phyloP scores from a whole-genome alignment of 2,329 filamentous ascomycete genomes.

The Fonsecaea monophora region DNA sequence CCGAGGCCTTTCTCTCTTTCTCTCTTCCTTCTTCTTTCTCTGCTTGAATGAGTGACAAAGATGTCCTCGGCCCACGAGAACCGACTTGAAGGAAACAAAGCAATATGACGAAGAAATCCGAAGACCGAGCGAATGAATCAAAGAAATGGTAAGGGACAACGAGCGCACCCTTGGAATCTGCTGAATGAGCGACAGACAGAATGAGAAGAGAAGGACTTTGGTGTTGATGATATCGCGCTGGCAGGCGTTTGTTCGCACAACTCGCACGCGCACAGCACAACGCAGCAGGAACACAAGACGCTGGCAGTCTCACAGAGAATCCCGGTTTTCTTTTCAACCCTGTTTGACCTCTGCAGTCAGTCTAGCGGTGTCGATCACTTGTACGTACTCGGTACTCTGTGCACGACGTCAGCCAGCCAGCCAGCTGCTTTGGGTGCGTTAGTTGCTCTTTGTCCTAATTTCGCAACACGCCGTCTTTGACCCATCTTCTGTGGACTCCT shows the following conservation, averaged over 20 bases:
- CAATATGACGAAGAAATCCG: not conserved
- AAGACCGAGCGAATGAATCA: not conserved
- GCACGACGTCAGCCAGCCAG: conserved; percentile 5
- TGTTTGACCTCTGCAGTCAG: conserved; percentile 5
- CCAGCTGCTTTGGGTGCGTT: conserved; percentile 6
- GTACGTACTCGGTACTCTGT: conserved; percentile 14
- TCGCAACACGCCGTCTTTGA: conserved; percentile 11
- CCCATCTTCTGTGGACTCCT: conserved; percentile 6
- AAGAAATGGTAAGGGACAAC: conserved; percentile 7
- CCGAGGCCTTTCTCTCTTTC: not conserved
- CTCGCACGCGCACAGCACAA: conserved; percentile 6
- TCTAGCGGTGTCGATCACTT: conserved; percentile 4
- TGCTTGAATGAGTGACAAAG: conserved; percentile 21
- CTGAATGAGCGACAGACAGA: not conserved
- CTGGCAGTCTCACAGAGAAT: conserved; percentile 16
- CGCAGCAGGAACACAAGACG: conserved; percentile 7
- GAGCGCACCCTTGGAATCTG: not conserved
- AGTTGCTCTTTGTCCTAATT: conserved; percentile 13
- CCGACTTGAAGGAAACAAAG: conserved; percentile 14
- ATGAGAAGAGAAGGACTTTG: conserved; percentile 2
- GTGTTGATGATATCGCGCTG: conserved; percentile 18
- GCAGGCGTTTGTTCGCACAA: conserved; percentile 16
- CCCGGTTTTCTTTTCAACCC: conserved; percentile 8
- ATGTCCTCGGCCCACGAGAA: not conserved
- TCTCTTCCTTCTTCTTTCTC: conserved; percentile 10